Conservation (phyloP, 192 early-diverging fungal genomes). For the Glomus cerebriforme region DNA sequence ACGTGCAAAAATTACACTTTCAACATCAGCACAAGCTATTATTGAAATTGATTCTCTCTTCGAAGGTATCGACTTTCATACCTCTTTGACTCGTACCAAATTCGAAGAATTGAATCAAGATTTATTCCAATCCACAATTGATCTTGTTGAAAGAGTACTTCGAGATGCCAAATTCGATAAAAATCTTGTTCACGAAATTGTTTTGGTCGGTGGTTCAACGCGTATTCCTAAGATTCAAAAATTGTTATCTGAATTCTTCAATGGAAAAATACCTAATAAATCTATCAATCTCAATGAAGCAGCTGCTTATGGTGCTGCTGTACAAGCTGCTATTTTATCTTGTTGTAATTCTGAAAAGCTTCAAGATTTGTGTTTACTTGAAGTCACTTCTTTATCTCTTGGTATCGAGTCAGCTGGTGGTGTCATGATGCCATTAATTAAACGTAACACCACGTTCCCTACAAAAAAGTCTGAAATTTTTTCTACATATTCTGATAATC, state of each 20-base stretch:
- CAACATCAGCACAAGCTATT: no score
- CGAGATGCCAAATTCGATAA: background rate
- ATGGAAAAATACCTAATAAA: background rate
- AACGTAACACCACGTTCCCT: background rate
- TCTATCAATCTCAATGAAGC: background rate
- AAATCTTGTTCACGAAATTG: background rate
- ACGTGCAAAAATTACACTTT: background rate
- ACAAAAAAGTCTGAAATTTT: background rate
- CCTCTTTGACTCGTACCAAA: background rate
- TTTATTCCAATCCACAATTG: background rate
- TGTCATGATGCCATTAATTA: background rate
- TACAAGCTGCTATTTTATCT: background rate
- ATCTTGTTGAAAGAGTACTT: background rate
- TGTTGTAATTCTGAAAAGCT: background rate
- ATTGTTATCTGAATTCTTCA: background rate
- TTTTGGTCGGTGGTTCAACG: background rate
- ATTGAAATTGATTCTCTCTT: slow-evolving; percentile 31
- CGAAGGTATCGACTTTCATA: no score
- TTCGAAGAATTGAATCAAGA: background rate
- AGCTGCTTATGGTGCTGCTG: background rate
- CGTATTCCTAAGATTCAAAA: background rate
- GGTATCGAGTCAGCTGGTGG: background rate
- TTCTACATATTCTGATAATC: background rate
- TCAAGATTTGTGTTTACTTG: background rate
- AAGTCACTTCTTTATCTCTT: background rate